These are phyloP conservation scores for Ustilago bromivora DNA, from an alignment of 1,284 basidiomycete species.

Conservation along the genomic window DNA sequence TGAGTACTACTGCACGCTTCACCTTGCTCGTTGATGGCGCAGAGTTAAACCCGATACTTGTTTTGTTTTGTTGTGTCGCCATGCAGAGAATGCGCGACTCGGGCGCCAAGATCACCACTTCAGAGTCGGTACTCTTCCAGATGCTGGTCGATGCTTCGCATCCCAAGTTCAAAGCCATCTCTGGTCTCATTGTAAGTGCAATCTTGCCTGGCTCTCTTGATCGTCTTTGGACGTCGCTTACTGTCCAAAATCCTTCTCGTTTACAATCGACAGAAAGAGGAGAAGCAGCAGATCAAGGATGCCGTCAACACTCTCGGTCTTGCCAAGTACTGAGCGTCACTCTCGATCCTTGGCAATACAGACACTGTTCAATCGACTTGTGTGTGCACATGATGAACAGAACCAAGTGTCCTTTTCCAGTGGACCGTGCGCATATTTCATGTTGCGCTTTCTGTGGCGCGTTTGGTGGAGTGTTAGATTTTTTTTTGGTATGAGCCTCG, in stretches of 20 bases:
- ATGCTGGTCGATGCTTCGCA: constrained; percentile 78
- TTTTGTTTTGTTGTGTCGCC: neutral
- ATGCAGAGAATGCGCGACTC: constrained; percentile 76
- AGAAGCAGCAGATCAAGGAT: constrained; percentile 59
- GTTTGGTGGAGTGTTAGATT: constrained; percentile 24
- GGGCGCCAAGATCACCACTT: constrained; percentile 82
- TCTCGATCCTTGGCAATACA: neutral
- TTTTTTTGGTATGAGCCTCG: constrained; percentile 10
- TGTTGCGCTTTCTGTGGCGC: constrained; percentile 11
- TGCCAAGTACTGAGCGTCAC: constrained; percentile 30
- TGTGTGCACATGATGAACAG: neutral
- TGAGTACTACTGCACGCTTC: constrained; percentile 70
- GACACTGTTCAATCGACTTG: neutral
- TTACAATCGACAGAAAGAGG: constrained; percentile 49
- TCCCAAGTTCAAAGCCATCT: constrained; percentile 81
- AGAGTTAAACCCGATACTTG: neutral
- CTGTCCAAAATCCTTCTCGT: neutral
- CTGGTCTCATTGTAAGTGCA: constrained; percentile 74
- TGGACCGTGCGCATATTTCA: neutral
- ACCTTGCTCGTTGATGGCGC: neutral
- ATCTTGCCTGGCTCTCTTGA: neutral
- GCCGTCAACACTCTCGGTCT: constrained; percentile 49
- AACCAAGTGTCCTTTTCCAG: neutral
- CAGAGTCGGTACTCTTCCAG: constrained; percentile 84
- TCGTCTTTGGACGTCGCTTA: neutral